These are phyloP conservation scores for Adansonia grandidieri DNA, from an alignment of 441 rosid species.

Conservation along the genomic window DNA sequence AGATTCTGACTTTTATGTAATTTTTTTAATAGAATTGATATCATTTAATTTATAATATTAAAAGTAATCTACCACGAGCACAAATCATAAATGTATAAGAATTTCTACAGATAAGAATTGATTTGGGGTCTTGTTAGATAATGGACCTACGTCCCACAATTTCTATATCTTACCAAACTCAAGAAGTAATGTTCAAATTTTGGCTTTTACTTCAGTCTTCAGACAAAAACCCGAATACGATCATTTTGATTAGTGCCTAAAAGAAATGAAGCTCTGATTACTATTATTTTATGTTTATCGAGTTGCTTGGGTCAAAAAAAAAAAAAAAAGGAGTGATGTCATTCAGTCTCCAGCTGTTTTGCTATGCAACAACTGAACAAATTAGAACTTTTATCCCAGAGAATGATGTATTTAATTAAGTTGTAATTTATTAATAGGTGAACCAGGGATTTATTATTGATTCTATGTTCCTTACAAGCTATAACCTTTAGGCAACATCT, in stretches of 20 bases:
- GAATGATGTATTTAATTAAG: background rate
- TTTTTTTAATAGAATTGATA: no score
- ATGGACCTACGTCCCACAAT: background rate
- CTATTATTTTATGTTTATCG: background rate
- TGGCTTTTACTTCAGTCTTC: background rate
- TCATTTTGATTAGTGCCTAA: background rate
- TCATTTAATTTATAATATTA: no score
- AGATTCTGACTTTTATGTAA: background rate
- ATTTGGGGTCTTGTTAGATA: background rate
- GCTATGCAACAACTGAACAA: background rate
- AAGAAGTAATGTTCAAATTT: background rate
- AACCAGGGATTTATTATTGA: background rate
- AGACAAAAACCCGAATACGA: background rate
- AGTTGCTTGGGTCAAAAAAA: background rate
- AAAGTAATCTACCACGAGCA: background rate
- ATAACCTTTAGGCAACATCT: background rate
- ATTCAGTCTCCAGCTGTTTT: background rate
- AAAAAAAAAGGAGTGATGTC: background rate
- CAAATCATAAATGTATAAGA: slow-evolving; percentile 1
- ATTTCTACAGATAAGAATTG: slow-evolving; percentile 7
- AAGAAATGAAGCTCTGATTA: background rate
- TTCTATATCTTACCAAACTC: slow-evolving; percentile 16
- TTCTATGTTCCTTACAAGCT: background rate
- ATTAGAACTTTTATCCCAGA: background rate
- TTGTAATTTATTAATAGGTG: background rate